Evolutionary conservation across 176 grass and related monocot genomes (phyloP).

Genomic region (Puya raimondii): DNA sequence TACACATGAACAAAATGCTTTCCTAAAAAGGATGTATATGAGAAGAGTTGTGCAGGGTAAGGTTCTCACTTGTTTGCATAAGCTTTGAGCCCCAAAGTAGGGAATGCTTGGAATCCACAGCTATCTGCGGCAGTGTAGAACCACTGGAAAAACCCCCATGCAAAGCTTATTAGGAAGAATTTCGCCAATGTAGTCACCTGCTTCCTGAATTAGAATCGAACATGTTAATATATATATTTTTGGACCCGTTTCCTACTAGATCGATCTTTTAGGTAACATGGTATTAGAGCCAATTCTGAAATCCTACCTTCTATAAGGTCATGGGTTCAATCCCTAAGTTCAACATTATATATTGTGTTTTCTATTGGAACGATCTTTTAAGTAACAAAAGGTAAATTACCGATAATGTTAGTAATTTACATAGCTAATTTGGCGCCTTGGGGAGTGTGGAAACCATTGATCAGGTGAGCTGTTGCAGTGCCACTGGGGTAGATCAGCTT

Average conservation of each 20-base stretch:
- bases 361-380: too few species aligned
- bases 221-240: not conserved
- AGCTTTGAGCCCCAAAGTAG: conserved; percentile 52
- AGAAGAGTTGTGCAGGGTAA: not conserved
- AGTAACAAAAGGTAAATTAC: too few species aligned
- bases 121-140: conserved; percentile 52
- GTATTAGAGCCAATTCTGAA: not conserved
- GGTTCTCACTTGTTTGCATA: conserved; percentile 34
- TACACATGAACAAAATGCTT: too few species aligned
- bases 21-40: too few species aligned
- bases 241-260: too few species aligned
- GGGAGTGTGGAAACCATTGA: conserved; percentile 84
- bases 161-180: conserved; percentile 37
- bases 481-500: conserved; percentile 77
- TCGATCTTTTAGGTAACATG: not conserved
- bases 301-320: not conserved
- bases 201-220: conserved; percentile 19
- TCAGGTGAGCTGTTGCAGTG: conserved; percentile 65
- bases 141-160: conserved; percentile 75
- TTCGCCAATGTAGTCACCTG: conserved; percentile 47
- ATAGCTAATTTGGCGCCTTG: conserved; percentile 50
- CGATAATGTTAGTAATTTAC: conserved; percentile 6
- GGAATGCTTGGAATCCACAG: conserved; percentile 51
- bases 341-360: too few species aligned
- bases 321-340: too few species aligned